These are phyloP conservation scores for Paratinospora sagittata DNA, from an alignment of 164 flowering plant genomes.

Conservation along the genomic window DNA sequence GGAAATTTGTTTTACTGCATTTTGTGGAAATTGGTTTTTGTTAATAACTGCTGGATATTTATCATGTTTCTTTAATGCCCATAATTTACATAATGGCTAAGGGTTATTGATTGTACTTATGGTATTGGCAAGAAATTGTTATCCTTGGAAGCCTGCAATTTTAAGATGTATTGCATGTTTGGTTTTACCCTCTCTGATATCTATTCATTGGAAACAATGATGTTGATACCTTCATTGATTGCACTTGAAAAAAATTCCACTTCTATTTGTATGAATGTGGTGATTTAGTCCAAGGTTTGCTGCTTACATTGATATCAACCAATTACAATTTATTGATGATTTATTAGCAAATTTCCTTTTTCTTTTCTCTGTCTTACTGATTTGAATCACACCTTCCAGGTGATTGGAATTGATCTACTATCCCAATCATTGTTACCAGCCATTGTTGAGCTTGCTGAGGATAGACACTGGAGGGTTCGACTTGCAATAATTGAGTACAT, in stretches of 20 bases:
- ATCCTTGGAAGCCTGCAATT: not conserved
- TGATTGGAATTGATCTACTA: slow-evolving; percentile 90
- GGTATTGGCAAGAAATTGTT: no score
- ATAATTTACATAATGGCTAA: not conserved
- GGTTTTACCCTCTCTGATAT: no score
- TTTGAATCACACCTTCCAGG: slow-evolving; percentile 38
- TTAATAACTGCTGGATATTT: not conserved
- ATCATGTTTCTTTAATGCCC: not conserved
- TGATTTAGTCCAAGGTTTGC: no score
- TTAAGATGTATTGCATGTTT: not conserved
- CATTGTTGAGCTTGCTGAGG: slow-evolving; percentile 98
- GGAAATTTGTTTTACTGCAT: no score
- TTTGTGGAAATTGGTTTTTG: no score
- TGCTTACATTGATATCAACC: no score
- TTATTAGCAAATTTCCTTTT: not conserved
- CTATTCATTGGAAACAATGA: not conserved
- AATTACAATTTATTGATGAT: not conserved
- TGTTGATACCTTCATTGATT: not conserved
- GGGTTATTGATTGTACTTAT: not conserved
- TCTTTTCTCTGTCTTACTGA: not conserved
- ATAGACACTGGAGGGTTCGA: slow-evolving; percentile 95
- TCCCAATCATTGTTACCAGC: slow-evolving; percentile 91
- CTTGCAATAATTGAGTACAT: slow-evolving; percentile 94
- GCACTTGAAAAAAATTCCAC: not conserved
- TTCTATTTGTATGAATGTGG: not conserved